phyloP scores from a whole-genome alignment of 208 protist genomes.

The Phytomonas serpens region DNA sequence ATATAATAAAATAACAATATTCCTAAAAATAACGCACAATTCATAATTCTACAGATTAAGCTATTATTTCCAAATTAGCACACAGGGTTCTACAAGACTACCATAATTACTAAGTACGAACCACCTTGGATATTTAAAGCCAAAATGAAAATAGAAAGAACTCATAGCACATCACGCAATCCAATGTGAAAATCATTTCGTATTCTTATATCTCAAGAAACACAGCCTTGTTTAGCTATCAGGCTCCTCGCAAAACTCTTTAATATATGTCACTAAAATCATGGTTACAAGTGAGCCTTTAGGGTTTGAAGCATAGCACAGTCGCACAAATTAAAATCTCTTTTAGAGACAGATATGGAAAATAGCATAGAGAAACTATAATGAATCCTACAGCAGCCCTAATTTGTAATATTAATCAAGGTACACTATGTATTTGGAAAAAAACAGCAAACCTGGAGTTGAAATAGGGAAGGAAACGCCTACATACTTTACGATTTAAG shows the following conservation, averaged over 20 bases:
- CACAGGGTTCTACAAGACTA: background rate
- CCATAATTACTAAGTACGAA: background rate
- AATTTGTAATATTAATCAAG: no score
- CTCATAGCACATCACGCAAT: background rate
- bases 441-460: no score
- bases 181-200: background rate
- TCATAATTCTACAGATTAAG: background rate
- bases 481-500: no score
- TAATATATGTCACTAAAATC: background rate
- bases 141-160: conserved; percentile 6
- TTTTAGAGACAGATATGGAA: no score
- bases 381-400: no score
- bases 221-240: background rate
- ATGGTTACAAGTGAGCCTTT: background rate
- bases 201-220: background rate
- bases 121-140: background rate
- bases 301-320: background rate
- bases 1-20: conserved; percentile 5
- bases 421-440: no score
- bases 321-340: background rate
- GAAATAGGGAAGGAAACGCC: no score
- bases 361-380: no score
- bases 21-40: background rate
- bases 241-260: background rate
- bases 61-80: background rate